Evolutionary conservation across 1,284 basidiomycete genomes (phyloP).

Genomic region (Tylopilus orsonianus): DNA sequence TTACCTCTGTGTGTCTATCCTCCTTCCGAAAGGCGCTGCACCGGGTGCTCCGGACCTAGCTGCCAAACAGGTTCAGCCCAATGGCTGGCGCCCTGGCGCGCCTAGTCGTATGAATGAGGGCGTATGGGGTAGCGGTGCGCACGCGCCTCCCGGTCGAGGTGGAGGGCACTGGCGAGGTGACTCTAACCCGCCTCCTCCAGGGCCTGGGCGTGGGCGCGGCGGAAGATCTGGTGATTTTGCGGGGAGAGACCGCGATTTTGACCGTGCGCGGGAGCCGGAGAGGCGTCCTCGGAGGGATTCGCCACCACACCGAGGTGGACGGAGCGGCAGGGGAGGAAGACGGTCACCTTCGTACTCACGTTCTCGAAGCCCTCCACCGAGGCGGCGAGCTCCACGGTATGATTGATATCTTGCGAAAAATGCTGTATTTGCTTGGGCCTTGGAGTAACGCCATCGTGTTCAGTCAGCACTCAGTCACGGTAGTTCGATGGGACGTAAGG

Average conservation of each 20-base stretch:
- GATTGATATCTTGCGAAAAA: slow-evolving; percentile 24
- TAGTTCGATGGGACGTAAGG: no score
- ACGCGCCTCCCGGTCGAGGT: slow-evolving; percentile 42
- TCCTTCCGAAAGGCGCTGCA: slow-evolving; percentile 64
- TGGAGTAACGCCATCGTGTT: no score
- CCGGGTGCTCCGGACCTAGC: slow-evolving; percentile 34
- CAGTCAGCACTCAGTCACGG: no score
- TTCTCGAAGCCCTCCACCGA: slow-evolving; percentile 36
- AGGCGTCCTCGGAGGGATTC: slow-evolving; percentile 45
- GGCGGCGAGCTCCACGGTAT: slow-evolving; percentile 32
- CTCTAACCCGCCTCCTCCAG: slow-evolving; percentile 46
- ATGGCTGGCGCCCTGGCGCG: slow-evolving; percentile 45
- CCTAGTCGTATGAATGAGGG: slow-evolving; percentile 41
- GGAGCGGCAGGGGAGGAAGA: slow-evolving; percentile 40
- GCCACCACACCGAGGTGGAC: slow-evolving; percentile 43
- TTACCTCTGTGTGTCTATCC: slow-evolving; percentile 67
- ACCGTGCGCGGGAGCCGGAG: slow-evolving; percentile 34
- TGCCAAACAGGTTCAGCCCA: slow-evolving; percentile 29
- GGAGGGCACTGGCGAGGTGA: slow-evolving; percentile 71
- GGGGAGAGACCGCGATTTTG: slow-evolving; percentile 36
- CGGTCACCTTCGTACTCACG: slow-evolving; percentile 37
- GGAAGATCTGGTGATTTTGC: slow-evolving; percentile 38
- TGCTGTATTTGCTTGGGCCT: slow-evolving; percentile 8
- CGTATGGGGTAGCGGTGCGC: slow-evolving; percentile 45
- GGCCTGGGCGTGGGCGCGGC: slow-evolving; percentile 42